Conservation (phyloP, 768 basidiomycete genomes). For the Royoungia palumana region DNA sequence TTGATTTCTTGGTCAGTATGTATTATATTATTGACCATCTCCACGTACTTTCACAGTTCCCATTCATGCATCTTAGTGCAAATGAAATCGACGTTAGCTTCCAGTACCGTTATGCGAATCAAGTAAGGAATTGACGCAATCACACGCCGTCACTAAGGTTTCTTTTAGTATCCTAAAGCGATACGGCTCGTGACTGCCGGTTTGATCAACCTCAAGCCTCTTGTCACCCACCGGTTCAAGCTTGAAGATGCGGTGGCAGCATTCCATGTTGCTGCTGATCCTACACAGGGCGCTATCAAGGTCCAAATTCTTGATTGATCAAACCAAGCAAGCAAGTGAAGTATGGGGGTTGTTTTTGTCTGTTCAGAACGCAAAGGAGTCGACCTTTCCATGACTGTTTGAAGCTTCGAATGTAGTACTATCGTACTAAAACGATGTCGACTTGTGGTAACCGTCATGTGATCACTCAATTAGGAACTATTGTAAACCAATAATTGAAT, state of each 20-base stretch:
- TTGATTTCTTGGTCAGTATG: conserved; percentile 8
- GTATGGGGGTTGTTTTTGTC: no score
- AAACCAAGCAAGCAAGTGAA: no score
- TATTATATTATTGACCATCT: neutral
- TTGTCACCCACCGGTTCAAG: conserved; percentile 73
- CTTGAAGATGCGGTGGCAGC: conserved; percentile 74
- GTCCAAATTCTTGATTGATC: conserved; percentile 57
- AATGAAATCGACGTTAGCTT: conserved; percentile 69
- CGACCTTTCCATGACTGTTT: no score
- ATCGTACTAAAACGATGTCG: no score
- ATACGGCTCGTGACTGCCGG: conserved; percentile 76
- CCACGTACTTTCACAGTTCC: conserved; percentile 41
- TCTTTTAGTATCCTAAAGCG: conserved; percentile 71
- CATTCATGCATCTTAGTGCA: conserved; percentile 69
- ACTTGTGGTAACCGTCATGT: conserved; percentile 17
- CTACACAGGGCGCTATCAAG: conserved; percentile 64
- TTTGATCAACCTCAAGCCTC: conserved; percentile 67
- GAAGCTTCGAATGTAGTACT: no score
- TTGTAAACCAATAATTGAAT: neutral
- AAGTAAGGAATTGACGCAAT: conserved; percentile 30
- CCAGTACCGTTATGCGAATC: conserved; percentile 68
- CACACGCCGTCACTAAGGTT: neutral
- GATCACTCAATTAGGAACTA: conserved; percentile 9
- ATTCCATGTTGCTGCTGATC: conserved; percentile 74
- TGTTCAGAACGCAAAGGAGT: no score